Percentiles rank a stretch among this genome's conserved stretches.
Evolutionary conservation across 2,329 filamentous ascomycete genomes (phyloP).

Genomic region (Beauveria pseudobassiana): DNA sequence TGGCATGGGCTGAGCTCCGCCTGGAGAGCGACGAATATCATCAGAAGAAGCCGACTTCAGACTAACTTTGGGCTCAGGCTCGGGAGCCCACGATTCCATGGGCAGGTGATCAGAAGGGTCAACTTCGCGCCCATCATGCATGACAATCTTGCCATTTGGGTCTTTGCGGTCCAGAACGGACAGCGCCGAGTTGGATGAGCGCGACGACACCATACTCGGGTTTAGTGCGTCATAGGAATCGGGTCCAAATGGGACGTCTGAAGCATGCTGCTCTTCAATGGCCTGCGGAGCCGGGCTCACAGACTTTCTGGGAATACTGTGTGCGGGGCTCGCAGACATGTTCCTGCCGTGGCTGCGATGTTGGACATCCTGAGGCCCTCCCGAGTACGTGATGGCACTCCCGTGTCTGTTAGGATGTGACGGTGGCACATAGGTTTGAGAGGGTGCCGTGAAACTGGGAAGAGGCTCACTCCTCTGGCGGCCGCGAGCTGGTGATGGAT

Average conservation of each 20-base stretch:
- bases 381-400: constrained; percentile 30
- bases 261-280: constrained; percentile 42
- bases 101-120: constrained; percentile 77
- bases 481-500: constrained; percentile 34
- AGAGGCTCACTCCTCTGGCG: constrained; percentile 28
- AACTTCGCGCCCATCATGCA: constrained; percentile 66
- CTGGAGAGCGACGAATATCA: constrained; percentile 37
- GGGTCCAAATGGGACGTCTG: constrained; percentile 63
- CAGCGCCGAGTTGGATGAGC: constrained; percentile 22
- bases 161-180: constrained; percentile 36
- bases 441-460: constrained; percentile 20
- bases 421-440: constrained; percentile 29
- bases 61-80: constrained; percentile 50
- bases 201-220: constrained; percentile 39
- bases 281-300: constrained; percentile 60
- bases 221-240: constrained; percentile 71
- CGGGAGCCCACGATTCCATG: constrained; percentile 68
- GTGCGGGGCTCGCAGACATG: constrained; percentile 35
- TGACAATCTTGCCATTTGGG: constrained; percentile 62
- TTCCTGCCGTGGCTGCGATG: constrained; percentile 32
- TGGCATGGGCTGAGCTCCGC: constrained; percentile 46
- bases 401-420: constrained; percentile 38
- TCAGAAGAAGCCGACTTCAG: constrained; percentile 22
- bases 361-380: constrained; percentile 18
- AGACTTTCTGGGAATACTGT: constrained; percentile 61